Evolutionary conservation across 306 rosid species (phyloP), one percentile per base, ranked within the genome.

Genomic region (Adenanthera pavonina): DNA sequence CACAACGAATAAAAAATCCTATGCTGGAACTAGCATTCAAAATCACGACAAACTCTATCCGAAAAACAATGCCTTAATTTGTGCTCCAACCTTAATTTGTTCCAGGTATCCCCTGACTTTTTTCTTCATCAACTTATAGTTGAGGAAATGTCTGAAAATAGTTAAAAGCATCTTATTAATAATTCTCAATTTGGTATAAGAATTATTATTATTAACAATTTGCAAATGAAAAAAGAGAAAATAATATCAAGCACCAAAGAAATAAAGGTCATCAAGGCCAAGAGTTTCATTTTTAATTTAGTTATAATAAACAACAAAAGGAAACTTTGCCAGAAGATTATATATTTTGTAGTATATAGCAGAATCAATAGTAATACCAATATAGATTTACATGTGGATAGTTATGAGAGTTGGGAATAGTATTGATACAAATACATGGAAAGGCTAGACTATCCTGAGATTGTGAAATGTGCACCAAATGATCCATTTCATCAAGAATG

Each of bases 41-140:
- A 25, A 25, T 25, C 30, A 25, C 30, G 30, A 25, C 30, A 25
- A 25, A 25, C 30, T 25, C 30, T 25, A 25, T 25, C 30, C 30
- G 30, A 25, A 25, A 25, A 25, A 25, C 30, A 25, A 25, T 25
- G 30, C 30, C 30, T 25, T 25, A 25, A 25, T 81, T 74, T 93
- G 90, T 66, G 87, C 82, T 79, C 92, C 90, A 41, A 89, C 81
- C 83, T 90, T 89, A 20, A 91, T 76, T 79, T 82, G 92, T 78
- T 91, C 92, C 20, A 51, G 17, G 36, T 93, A 93, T 75, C 91
- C 83, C 76, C 90, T 88, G 13, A 93, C 90, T 80, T 90, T 89
- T 89, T 90, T 93, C 88, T 93, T 93, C 97, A 93, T 89, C 48
- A 91, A 60, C 84, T 93, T 93, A 69, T 93, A 91, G 85, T 91